Percentiles rank a stretch among this genome's conserved stretches.
Conservation (phyloP, 2,329 filamentous ascomycete species). For the Periconia sp. region DNA sequence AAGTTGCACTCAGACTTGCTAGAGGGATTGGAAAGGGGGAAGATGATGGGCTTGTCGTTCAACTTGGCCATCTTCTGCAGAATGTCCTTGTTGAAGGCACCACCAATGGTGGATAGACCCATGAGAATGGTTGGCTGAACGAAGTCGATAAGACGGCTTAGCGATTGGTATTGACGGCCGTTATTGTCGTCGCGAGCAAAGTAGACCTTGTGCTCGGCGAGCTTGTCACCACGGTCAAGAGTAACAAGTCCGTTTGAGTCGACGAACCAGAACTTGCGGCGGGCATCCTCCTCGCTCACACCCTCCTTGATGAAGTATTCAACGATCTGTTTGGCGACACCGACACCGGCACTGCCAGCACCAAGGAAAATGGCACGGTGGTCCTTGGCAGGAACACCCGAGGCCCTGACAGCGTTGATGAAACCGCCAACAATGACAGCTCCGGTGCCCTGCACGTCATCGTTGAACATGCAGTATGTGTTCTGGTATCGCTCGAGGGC, state of each 20-base stretch:
- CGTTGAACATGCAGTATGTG: conserved; percentile 94
- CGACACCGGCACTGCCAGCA: conserved; percentile 91
- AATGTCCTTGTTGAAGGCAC: conserved; percentile 88
- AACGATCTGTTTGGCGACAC: conserved; percentile 96
- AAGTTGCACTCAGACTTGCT: conserved; percentile 98
- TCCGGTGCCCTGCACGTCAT: conserved; percentile 96
- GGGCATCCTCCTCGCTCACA: conserved; percentile 82
- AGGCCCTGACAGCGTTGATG: conserved; percentile 77
- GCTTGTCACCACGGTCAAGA: conserved; percentile 85
- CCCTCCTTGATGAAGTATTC: conserved; percentile 95
- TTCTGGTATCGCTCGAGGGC: conserved; percentile 88
- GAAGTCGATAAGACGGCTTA: conserved; percentile 90
- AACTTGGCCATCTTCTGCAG: conserved; percentile 62
- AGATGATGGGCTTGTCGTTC: conserved; percentile 73
- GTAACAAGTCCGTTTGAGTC: conserved; percentile 97
- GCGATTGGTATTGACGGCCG: conserved; percentile 69
- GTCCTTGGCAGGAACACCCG: conserved; percentile 80
- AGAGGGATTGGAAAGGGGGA: conserved; percentile 94
- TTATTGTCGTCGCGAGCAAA: conserved; percentile 67
- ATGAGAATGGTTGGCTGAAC: conserved; percentile 94
- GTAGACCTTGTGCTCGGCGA: conserved; percentile 83
- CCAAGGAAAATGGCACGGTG: conserved; percentile 96
- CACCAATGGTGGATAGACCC: conserved; percentile 90
- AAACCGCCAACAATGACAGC: conserved; percentile 88
- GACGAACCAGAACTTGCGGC: conserved; percentile 93